Base-by-base conservation (phyloP, 163 green algal species). In the Chlorella variabilis region DNA sequence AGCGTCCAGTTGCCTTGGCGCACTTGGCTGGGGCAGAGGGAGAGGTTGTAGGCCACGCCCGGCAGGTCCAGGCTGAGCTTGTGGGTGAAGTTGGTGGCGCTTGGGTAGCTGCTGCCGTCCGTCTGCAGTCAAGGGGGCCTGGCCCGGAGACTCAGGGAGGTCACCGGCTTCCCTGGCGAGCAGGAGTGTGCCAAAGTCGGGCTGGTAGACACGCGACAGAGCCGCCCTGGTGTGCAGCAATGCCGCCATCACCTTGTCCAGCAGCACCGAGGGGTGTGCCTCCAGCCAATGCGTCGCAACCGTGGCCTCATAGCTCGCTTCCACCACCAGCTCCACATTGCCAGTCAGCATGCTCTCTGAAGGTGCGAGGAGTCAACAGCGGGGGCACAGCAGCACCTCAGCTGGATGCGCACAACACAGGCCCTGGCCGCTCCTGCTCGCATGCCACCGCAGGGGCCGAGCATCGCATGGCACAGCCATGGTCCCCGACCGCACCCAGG, bases 251-350 rank as follows among this genome's bases (percentile, higher is more conserved):
- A 77, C 73, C 73, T 59, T n/a, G 36, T 29, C 67, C 23, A 90
- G 84, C 67, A 90, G 78, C 77, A 90, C 71, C 39, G 85, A 79
- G 23, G 86, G 86, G 33, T 78, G 63, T 21, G 84, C 79, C 45
- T 78, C 73, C 31, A 84, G 49, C 66, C 66, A 82, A 41, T 85
- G 45, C 9, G 56, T 68, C 45, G 78, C 85, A 67, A n/a, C 51
- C 5, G 71, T 33, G 34, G 61, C 38, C 54, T 48, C 76, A 71
- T 76, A 89, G 59, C 45, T 71, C 11, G 81, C 85, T 33, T 68
- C 23, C 1, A 90, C 33, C 70, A 78, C 59, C 48, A 85, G 45
- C 49, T 87, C 82, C 27, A 86, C 79, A 18, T 62, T 80, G 78
- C 83, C 79, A 0, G 42, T 41, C 38, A 85, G 66, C 78, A 80